Evolutionary conservation across 139 green algal species (phyloP).

Genomic region (Chlorella sorokiniana): DNA sequence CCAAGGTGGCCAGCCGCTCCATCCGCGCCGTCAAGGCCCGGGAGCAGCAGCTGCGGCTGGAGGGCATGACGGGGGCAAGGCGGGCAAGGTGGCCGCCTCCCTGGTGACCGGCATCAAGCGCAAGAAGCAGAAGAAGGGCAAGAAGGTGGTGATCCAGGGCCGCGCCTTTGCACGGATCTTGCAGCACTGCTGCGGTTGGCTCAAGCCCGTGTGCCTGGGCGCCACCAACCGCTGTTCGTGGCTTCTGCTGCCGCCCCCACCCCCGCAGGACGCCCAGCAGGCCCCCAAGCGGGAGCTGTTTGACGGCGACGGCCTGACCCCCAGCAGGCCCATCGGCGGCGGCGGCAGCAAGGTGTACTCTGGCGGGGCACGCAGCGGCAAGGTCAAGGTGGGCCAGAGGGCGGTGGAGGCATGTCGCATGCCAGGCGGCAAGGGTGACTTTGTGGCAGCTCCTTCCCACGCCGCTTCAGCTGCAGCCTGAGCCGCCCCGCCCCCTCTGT

Average conservation of each 20-base stretch:
- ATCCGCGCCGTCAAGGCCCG: constrained; percentile 63
- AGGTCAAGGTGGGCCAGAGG: constrained; percentile 34
- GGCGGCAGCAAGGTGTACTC: constrained; percentile 51
- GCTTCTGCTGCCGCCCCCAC: too few species aligned
- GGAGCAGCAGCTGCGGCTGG: constrained; percentile 56
- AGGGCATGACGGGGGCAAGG: constrained; percentile 64
- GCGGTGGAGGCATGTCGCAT: too few species aligned
- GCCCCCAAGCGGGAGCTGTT: constrained; percentile 32
- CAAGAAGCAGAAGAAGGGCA: constrained; percentile 51
- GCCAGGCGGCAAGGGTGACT: too few species aligned
- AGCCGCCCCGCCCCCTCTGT: too few species aligned
- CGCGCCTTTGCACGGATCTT: too few species aligned
- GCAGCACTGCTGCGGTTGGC: too few species aligned
- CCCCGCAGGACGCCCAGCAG: too few species aligned
- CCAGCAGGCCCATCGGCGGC: background rate
- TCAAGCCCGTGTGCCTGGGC: too few species aligned
- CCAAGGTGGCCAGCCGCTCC: constrained; percentile 36
- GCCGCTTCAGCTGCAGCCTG: too few species aligned
- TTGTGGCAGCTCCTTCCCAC: too few species aligned
- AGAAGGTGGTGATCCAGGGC: constrained; percentile 11
- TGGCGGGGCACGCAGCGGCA: constrained; percentile 47
- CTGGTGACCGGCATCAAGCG: constrained; percentile 52
- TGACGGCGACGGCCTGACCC: constrained; percentile 39
- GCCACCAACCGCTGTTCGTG: too few species aligned
- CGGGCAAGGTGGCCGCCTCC: constrained; percentile 63